Evolutionary conservation across 139 green algal species (phyloP).

Genomic region (Closterium sp.): DNA sequence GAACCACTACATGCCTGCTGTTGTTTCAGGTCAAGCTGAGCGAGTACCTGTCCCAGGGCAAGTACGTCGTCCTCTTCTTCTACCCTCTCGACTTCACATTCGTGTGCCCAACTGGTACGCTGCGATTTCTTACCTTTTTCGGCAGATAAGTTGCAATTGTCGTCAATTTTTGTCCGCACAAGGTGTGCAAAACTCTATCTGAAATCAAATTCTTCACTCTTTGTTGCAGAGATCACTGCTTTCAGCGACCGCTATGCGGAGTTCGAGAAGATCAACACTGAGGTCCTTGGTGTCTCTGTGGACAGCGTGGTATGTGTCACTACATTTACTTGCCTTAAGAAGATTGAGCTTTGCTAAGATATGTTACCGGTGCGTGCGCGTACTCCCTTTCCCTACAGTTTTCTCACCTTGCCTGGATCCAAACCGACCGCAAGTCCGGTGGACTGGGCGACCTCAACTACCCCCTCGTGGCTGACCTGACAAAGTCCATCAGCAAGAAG

Average conservation of each 20-base stretch:
- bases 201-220: background rate
- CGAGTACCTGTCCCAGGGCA: conserved; percentile 84
- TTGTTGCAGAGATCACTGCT: conserved; percentile 86
- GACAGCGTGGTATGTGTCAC: conserved; percentile 50
- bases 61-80: conserved; percentile 99
- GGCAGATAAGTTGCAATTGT: background rate
- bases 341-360: background rate
- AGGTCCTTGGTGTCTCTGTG: conserved; percentile 65
- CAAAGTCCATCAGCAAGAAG: conserved; percentile 70
- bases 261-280: conserved; percentile 83
- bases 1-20: background rate
- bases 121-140: background rate
- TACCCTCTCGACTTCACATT: conserved; percentile 98
- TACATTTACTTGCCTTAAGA: background rate
- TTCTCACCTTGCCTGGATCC: conserved; percentile 96
- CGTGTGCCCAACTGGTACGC: conserved; percentile 75
- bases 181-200: background rate
- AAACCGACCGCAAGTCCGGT: conserved; percentile 76
- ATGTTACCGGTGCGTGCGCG: background rate
- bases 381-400: conserved; percentile 72
- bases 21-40: conserved; percentile 72
- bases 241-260: conserved; percentile 92
- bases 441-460: conserved; percentile 94
- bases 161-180: background rate
- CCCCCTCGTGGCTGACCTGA: conserved; percentile 96